These are phyloP conservation scores for Penicillium nucicola DNA, from an alignment of 495 filamentous ascomycete species.

Conservation along the genomic window DNA sequence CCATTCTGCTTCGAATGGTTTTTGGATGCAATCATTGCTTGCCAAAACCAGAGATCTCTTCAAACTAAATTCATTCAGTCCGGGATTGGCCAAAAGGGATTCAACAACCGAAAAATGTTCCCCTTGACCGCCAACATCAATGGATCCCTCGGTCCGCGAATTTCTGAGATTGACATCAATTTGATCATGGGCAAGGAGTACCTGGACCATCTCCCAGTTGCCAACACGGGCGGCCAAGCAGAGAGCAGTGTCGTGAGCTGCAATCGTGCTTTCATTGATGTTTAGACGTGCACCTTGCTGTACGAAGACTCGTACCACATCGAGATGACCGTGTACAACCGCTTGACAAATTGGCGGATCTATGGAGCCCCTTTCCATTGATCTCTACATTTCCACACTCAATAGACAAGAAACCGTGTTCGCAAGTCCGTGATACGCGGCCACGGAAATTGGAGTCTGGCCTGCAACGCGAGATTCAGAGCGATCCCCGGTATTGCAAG, in stretches of 20 bases:
- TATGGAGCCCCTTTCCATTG: constrained; percentile 1
- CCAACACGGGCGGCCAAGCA: constrained; percentile 8
- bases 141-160: not conserved
- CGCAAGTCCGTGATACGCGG: not conserved
- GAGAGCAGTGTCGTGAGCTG: constrained; percentile 6
- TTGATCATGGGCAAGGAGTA: constrained; percentile 1
- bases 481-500: constrained; percentile 4
- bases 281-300: not conserved
- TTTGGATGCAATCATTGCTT: constrained; percentile 1
- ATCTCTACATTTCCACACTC: constrained; percentile 3
- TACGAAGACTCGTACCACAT: constrained; percentile 4
- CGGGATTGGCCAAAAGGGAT: not conserved
- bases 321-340: not conserved
- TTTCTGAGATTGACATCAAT: constrained; percentile 9
- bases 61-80: not conserved
- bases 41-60: not conserved
- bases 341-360: constrained; percentile 6
- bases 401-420: constrained; percentile 1
- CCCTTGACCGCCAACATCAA: constrained; percentile 3
- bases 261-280: constrained; percentile 9
- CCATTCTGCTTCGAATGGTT: not conserved
- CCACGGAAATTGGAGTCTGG: constrained; percentile 6
- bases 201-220: constrained; percentile 6
- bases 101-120: not conserved
- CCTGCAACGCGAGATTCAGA: constrained; percentile 1